Evolutionary conservation across 176 grass and related monocot species (phyloP).

Genomic region (Paspalum notatum): DNA sequence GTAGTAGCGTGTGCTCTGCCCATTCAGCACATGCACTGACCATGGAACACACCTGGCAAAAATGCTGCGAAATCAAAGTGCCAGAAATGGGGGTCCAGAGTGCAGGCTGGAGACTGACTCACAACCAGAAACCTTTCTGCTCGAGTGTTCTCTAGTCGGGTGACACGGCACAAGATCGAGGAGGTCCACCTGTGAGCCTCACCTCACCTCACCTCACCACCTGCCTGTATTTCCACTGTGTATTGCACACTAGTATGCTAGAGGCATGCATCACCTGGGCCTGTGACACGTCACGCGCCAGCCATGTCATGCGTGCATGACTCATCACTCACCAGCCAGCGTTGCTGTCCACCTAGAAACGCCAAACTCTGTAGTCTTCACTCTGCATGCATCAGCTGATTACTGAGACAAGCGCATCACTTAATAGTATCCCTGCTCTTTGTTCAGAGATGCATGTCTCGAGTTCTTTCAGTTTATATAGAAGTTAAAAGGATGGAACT

Average conservation of each 20-base stretch:
- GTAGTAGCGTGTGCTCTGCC: neutral
- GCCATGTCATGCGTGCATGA: constrained; percentile 26
- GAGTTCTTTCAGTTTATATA: neutral
- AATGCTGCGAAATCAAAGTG: constrained; percentile 1
- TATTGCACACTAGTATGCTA: neutral
- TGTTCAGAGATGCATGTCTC: neutral
- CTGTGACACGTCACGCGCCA: constrained; percentile 10
- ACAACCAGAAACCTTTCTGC: constrained; percentile 7
- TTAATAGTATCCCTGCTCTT: neutral
- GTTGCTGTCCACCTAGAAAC: neutral
- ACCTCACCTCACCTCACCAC: no score
- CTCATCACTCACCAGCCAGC: neutral
- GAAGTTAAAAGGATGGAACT: neutral
- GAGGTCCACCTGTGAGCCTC: constrained; percentile 27
- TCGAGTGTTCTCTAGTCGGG: neutral
- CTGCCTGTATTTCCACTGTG: no score
- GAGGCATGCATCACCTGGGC: constrained; percentile 26
- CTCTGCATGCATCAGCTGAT: neutral
- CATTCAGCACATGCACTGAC: neutral
- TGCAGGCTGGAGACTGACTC: constrained; percentile 24
- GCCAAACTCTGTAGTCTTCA: neutral
- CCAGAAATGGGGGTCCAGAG: constrained; percentile 26
- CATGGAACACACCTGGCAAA: neutral
- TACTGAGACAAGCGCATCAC: neutral
- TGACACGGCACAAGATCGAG: constrained; percentile 13